Evolutionary conservation across 2,329 filamentous ascomycete genomes (phyloP).

Genomic region (Colletotrichum tabaci): DNA sequence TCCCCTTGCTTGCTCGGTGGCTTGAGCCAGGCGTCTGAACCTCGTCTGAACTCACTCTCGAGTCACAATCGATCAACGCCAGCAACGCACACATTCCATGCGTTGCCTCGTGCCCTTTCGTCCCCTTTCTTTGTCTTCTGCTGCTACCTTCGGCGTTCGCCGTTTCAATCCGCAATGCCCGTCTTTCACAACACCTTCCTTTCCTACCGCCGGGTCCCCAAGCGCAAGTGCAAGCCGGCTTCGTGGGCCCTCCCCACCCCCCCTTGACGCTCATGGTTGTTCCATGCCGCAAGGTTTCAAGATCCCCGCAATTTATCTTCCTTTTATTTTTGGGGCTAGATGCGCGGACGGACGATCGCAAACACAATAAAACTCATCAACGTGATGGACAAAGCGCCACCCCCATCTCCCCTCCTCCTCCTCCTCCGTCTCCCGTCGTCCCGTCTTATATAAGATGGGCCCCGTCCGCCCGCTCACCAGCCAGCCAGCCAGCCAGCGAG

Average conservation of each 20-base stretch:
- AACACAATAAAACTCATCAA: background rate
- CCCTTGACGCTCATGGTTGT: slow-evolving; percentile 31
- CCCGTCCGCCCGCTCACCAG: background rate
- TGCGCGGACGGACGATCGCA: slow-evolving; percentile 1
- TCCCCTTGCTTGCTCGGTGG: background rate
- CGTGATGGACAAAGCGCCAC: slow-evolving; percentile 4
- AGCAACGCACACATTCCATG: background rate
- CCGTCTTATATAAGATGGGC: slow-evolving; percentile 3
- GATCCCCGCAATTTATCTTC: slow-evolving; percentile 28
- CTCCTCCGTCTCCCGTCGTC: too few species aligned
- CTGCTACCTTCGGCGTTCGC: slow-evolving; percentile 19
- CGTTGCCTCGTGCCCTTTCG: background rate
- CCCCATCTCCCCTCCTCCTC: too few species aligned
- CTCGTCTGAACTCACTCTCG: slow-evolving; percentile 27
- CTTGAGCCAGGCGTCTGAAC: slow-evolving; percentile 20
- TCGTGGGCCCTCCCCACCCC: background rate
- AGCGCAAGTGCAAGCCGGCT: slow-evolving; percentile 27
- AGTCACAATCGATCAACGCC: background rate
- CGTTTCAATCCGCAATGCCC: slow-evolving; percentile 37
- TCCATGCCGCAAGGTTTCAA: slow-evolving; percentile 35
- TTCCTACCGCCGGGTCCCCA: background rate
- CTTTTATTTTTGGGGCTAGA: slow-evolving; percentile 23
- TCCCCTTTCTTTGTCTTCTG: slow-evolving; percentile 13
- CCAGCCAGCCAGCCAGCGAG: too few species aligned
- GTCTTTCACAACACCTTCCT: background rate